These are phyloP conservation scores for Penicillium hesseltinei DNA, from an alignment of 2,329 filamentous ascomycete species.

Conservation along the genomic window DNA sequence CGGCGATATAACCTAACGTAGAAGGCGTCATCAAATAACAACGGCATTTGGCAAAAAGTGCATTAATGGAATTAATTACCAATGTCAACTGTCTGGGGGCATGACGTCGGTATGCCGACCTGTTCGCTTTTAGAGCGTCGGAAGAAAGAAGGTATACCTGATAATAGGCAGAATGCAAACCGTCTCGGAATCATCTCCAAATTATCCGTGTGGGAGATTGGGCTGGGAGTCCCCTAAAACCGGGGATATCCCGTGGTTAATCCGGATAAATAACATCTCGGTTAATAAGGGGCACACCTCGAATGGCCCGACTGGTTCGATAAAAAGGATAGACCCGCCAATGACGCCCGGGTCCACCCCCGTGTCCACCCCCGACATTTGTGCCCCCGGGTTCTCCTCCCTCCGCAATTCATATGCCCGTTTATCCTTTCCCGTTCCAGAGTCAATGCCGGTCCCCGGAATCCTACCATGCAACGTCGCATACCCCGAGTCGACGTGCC, in stretches of 20 bases:
- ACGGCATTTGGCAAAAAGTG: no score
- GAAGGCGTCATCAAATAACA: not conserved
- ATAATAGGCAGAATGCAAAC: not conserved
- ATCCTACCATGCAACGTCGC: constrained; percentile 12
- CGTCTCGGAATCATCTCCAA: not conserved
- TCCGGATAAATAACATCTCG: constrained; percentile 10
- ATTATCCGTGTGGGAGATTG: not conserved
- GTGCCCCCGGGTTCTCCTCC: constrained; percentile 16
- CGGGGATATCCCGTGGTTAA: not conserved
- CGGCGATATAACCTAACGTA: not conserved
- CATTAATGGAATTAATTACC: no score
- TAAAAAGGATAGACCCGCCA: constrained; percentile 5
- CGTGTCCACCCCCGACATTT: constrained; percentile 11
- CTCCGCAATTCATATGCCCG: constrained; percentile 18
- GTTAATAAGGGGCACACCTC: constrained; percentile 12
- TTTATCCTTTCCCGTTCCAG: constrained; percentile 18
- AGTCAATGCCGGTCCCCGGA: not conserved
- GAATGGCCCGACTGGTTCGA: constrained; percentile 17
- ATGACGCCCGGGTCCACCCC: constrained; percentile 12
- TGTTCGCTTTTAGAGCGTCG: not conserved
- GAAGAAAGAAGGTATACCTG: not conserved
- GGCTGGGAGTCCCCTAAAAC: not conserved
- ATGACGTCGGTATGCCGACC: constrained; percentile 25
- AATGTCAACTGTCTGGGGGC: not conserved
- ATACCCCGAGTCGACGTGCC: constrained; percentile 5